phyloP scores from a whole-genome alignment of 2,329 filamentous ascomycete species.

The Didymosphaeria variabile region DNA sequence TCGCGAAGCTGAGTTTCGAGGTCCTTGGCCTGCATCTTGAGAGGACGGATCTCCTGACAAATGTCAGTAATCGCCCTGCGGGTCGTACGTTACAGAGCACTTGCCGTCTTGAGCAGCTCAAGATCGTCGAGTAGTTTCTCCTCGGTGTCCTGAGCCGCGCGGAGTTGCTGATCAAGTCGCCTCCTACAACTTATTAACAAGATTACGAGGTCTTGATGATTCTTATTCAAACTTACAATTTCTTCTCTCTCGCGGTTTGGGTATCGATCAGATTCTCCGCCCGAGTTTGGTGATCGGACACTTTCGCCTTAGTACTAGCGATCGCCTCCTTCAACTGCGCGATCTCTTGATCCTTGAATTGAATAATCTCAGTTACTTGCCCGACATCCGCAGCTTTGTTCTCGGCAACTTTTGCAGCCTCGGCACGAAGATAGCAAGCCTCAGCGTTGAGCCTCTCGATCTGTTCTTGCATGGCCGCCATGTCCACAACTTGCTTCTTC shows the following conservation, averaged over 20 bases:
- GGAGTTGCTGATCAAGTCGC: neutral
- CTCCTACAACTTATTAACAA: neutral
- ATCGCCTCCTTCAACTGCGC: constrained; percentile 16
- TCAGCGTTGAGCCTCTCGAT: constrained; percentile 18
- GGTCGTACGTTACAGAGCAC: constrained; percentile 19
- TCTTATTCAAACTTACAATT: neutral
- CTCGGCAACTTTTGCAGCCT: neutral
- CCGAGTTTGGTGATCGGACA: constrained; percentile 6
- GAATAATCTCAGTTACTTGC: constrained; percentile 7
- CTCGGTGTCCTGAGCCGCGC: constrained; percentile 15
- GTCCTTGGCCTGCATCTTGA: neutral
- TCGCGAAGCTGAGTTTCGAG: constrained; percentile 22
- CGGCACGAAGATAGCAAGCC: constrained; percentile 18
- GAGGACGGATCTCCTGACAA: neutral
- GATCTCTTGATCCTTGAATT: constrained; percentile 12
- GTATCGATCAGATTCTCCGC: constrained; percentile 21
- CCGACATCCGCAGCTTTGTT: constrained; percentile 12
- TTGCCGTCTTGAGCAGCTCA: constrained; percentile 1
- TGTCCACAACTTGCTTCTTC: constrained; percentile 7
- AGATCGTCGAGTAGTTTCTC: constrained; percentile 24
- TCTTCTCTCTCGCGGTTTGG: constrained; percentile 22
- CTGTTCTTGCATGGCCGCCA: constrained; percentile 4
- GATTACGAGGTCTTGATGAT: neutral
- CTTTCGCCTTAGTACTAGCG: neutral
- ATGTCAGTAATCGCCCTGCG: constrained; percentile 1